Evolutionary conservation across 2,329 filamentous ascomycete genomes (phyloP).

Genomic region (Fusarium xyrophilum): DNA sequence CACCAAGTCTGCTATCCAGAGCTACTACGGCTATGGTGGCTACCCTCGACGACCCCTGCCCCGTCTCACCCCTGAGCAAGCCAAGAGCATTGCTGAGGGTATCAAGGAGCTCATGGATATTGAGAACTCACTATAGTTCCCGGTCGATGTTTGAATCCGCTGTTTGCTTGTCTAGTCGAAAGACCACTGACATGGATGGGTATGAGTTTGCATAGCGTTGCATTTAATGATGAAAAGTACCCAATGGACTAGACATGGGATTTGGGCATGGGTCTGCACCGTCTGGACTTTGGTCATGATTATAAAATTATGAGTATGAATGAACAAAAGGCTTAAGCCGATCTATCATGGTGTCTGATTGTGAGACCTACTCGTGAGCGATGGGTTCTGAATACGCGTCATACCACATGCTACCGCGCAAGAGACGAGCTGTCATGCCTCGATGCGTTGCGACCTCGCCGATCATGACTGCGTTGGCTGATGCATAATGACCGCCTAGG

Average conservation of each 20-base stretch:
- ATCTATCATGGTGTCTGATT: background rate
- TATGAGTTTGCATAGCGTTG: constrained; percentile 36
- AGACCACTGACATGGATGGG: background rate
- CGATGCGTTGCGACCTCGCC: background rate
- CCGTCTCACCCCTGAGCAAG: constrained; percentile 65
- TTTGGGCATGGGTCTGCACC: background rate
- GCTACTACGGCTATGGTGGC: constrained; percentile 82
- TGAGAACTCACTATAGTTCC: constrained; percentile 59
- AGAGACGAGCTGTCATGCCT: background rate
- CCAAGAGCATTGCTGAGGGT: constrained; percentile 61
- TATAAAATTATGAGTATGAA: constrained; percentile 25
- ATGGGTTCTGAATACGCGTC: background rate
- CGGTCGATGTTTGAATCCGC: background rate
- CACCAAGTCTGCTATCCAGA: constrained; percentile 84
- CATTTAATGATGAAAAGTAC: constrained; percentile 27
- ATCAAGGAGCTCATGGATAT: constrained; percentile 70
- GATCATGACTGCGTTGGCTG: background rate
- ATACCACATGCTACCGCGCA: background rate
- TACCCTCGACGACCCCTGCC: constrained; percentile 76
- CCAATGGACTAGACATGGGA: background rate
- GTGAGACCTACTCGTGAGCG: background rate
- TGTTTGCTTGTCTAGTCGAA: background rate
- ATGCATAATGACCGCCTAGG: no score
- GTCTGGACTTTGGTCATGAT: constrained; percentile 2
- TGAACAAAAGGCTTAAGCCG: constrained; percentile 12